Conservation (phyloP, 2,329 filamentous ascomycete species). For the Trichoderma sp. region DNA sequence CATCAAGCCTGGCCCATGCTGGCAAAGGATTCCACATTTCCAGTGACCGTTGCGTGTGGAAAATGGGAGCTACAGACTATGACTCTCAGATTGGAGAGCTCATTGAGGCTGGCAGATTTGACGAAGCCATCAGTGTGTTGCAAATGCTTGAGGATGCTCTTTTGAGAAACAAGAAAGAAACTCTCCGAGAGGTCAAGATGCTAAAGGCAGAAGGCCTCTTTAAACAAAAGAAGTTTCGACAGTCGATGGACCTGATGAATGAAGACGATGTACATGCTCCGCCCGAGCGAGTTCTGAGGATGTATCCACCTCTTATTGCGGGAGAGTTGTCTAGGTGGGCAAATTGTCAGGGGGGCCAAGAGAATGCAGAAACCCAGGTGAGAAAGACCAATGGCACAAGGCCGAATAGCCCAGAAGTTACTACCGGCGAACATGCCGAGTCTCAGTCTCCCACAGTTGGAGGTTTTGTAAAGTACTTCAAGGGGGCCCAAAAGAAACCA, state of each 20-base stretch:
- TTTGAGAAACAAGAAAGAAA: slow-evolving; percentile 77
- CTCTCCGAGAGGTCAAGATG: slow-evolving; percentile 85
- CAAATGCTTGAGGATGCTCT: slow-evolving; percentile 91
- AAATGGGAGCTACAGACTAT: slow-evolving; percentile 92
- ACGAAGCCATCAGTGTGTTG: slow-evolving; percentile 90
- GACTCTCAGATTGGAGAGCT: slow-evolving; percentile 86
- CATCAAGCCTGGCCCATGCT: slow-evolving; percentile 90
- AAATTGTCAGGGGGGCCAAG: slow-evolving; percentile 46
- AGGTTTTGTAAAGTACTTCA: slow-evolving; percentile 60
- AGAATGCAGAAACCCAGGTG: slow-evolving; percentile 46
- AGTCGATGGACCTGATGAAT: slow-evolving; percentile 86
- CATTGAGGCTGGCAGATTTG: slow-evolving; percentile 72
- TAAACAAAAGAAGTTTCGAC: slow-evolving; percentile 77
- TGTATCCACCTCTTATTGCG: slow-evolving; percentile 84
- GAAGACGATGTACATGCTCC: slow-evolving; percentile 84
- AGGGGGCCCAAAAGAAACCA: slow-evolving; percentile 51
- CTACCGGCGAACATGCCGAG: slow-evolving; percentile 38
- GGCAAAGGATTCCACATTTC: slow-evolving; percentile 94
- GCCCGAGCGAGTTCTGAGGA: slow-evolving; percentile 80
- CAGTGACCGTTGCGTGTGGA: slow-evolving; percentile 91
- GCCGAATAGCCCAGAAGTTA: slow-evolving; percentile 37
- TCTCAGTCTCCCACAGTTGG: slow-evolving; percentile 47
- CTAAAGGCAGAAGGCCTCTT: slow-evolving; percentile 88
- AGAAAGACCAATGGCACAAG: slow-evolving; percentile 39
- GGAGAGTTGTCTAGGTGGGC: slow-evolving; percentile 71